Percentiles rank a stretch among this genome's conserved stretches.
Evolutionary conservation across 129 eudicot genomes (phyloP).

Genomic region (Deinandra increscens): DNA sequence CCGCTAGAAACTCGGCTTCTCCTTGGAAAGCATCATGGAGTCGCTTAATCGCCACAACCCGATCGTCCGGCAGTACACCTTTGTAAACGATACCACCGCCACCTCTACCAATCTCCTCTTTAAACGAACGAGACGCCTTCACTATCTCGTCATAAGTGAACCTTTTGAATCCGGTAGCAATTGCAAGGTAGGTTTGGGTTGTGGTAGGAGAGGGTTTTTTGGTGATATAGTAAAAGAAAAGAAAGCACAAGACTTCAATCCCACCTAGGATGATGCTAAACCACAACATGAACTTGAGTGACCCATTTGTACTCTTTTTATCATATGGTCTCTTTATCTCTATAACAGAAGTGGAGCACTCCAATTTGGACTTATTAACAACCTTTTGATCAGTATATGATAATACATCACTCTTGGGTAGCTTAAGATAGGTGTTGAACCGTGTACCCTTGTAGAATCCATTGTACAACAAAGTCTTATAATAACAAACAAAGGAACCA

Average conservation of each 20-base stretch:
- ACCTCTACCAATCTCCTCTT: constrained; percentile 39
- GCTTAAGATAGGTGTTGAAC: constrained; percentile 18
- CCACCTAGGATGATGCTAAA: constrained; percentile 20
- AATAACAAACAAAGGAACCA: constrained; percentile 16
- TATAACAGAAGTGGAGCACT: constrained; percentile 1
- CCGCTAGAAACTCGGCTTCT: constrained; percentile 40
- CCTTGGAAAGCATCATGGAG: constrained; percentile 36
- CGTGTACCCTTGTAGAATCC: constrained; percentile 19
- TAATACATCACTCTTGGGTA: constrained; percentile 3
- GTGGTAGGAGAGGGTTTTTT: not conserved
- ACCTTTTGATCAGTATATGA: constrained; percentile 4
- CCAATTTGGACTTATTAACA: not conserved
- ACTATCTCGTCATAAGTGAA: constrained; percentile 31
- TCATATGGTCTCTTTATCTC: constrained; percentile 4
- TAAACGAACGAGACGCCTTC: constrained; percentile 28
- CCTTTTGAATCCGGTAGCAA: constrained; percentile 36
- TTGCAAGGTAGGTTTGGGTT: constrained; percentile 22
- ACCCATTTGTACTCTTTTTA: not conserved
- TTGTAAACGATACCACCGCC: constrained; percentile 39
- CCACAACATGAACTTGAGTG: constrained; percentile 32
- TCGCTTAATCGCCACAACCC: constrained; percentile 35
- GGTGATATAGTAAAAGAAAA: constrained; percentile 11
- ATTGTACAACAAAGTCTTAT: constrained; percentile 25
- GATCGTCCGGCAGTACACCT: constrained; percentile 28
- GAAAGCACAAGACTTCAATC: constrained; percentile 18